Evolutionary conservation across 202 grass and related monocot genomes (phyloP), one percentile per base, ranked within the genome.

Genomic region (Elaeis oleifera): DNA sequence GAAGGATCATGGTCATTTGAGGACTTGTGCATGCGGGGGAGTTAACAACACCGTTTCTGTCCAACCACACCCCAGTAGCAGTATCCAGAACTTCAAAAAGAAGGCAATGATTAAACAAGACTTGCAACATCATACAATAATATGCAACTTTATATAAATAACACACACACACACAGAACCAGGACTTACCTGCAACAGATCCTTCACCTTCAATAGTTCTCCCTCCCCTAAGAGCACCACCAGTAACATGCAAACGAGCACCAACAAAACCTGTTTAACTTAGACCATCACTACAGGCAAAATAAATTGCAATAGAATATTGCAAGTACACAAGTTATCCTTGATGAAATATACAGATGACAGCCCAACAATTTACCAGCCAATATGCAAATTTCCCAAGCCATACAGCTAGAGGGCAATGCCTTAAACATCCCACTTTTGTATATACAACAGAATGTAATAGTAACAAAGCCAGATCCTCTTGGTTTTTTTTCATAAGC

Each of bases 41-140:
- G 14, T 85, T 92, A 56, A 99, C 94, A 66, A 89, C 92, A 65
- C 94, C 94, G 86, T 92, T 89, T 89, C 74, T 84, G 76, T 99
- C 88, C 82, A 99, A 76, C 94, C 94, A 99, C 76, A 92, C 80
- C 71, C 94, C 94, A 91, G 94, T 88, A 86, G 94, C 94, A 70
- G 94, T 99, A 73, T 99, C 94, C 62, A 99, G 69, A 68, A 99
- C 94, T 99, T 55, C 55, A 89, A 72, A 78, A 83, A 54, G 1
- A 58, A 54, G 26, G 77, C 53, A 55, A 67, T 67, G 53, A 49
- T 60, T 18, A 75, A 16, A 77, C 31, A 28, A 65, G 19, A 19
- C 8, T 60, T 24, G 18, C 26, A 51, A 71, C n/a, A 44, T 58
- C 53, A 36, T 3, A 20, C 5, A 54, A 5, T 16, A 31, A 65